Evolutionary conservation across 2,329 filamentous ascomycete genomes (phyloP).

Genomic region (Trichoderma arundinaceum): DNA sequence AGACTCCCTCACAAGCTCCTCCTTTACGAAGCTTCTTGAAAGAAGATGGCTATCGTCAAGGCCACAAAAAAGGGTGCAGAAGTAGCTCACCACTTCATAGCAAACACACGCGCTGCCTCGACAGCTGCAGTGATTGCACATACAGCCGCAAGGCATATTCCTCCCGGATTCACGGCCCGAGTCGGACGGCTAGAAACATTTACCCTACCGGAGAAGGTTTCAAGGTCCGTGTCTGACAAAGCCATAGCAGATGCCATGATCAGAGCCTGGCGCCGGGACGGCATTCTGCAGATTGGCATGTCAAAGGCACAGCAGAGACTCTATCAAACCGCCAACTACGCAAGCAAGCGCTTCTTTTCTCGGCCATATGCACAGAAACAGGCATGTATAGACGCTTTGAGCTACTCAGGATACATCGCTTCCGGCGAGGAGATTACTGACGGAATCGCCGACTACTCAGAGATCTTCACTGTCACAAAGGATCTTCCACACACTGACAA

Average conservation of each 20-base stretch:
- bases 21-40: no score
- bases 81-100: slow-evolving; percentile 11
- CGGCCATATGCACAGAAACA: slow-evolving; percentile 47
- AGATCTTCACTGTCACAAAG: slow-evolving; percentile 60
- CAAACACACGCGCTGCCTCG: slow-evolving; percentile 17
- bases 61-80: background rate
- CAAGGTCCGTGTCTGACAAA: slow-evolving; percentile 43
- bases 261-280: slow-evolving; percentile 51
- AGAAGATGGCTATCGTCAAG: slow-evolving; percentile 13
- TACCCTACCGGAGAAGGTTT: slow-evolving; percentile 47
- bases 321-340: slow-evolving; percentile 46
- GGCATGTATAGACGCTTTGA: slow-evolving; percentile 51
- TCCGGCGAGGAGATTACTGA: slow-evolving; percentile 56
- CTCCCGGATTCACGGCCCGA: slow-evolving; percentile 39
- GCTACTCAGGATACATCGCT: slow-evolving; percentile 56
- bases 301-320: slow-evolving; percentile 43
- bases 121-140: slow-evolving; percentile 16
- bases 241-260: slow-evolving; percentile 50
- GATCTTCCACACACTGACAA: slow-evolving; percentile 49
- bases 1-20: background rate
- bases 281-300: slow-evolving; percentile 55
- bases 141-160: slow-evolving; percentile 33
- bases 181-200: slow-evolving; percentile 49
- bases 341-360: slow-evolving; percentile 50
- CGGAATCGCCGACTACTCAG: slow-evolving; percentile 57